Percentiles rank a stretch among this genome's conserved stretches.
Evolutionary conservation across 2,329 filamentous ascomycete species (phyloP).

Genomic region (Penicillium sp.): DNA sequence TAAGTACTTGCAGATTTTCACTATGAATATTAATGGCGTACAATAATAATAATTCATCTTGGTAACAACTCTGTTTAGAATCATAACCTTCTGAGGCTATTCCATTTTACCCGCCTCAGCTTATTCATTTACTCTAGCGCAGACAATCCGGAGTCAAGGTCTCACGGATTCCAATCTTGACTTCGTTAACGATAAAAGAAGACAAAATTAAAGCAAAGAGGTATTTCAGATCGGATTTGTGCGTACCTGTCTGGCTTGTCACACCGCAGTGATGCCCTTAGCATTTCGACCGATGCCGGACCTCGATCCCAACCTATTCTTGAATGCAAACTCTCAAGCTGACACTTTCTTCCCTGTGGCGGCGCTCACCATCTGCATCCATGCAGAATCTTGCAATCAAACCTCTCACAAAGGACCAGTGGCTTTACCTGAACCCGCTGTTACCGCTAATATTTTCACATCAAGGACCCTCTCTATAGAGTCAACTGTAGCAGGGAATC

Average conservation of each 20-base stretch:
- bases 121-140: neutral
- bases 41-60: neutral
- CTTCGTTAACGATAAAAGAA: constrained; percentile 8
- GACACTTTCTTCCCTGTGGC: constrained; percentile 14
- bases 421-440: constrained; percentile 18
- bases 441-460: constrained; percentile 11
- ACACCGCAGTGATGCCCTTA: constrained; percentile 23
- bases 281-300: constrained; percentile 18
- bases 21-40: neutral
- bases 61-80: constrained; percentile 11
- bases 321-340: constrained; percentile 12
- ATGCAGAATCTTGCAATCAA: constrained; percentile 7
- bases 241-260: constrained; percentile 24
- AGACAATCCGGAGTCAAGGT: constrained; percentile 8
- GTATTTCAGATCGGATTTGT: constrained; percentile 17
- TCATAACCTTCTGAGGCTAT: constrained; percentile 2
- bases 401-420: constrained; percentile 8
- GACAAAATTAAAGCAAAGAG: neutral
- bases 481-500: no score
- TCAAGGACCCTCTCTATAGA: constrained; percentile 5
- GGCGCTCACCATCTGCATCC: constrained; percentile 4
- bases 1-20: neutral
- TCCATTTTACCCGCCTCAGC: neutral
- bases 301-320: constrained; percentile 16
- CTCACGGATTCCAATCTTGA: constrained; percentile 20